These are phyloP conservation scores for Lepidium africanum DNA, from an alignment of 345 rosid genomes.

Conservation along the genomic window DNA sequence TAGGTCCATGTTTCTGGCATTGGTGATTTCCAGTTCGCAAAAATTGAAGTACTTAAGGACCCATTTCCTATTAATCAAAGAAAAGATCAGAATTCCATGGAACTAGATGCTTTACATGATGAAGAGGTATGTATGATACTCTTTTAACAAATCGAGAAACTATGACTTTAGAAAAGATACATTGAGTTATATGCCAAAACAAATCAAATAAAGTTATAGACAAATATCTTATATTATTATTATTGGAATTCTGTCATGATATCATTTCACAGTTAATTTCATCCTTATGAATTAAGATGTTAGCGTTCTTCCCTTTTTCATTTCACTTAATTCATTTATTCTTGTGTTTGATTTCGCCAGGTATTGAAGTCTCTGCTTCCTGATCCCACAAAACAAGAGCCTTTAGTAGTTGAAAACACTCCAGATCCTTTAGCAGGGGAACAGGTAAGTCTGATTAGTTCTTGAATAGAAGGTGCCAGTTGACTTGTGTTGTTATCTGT, in stretches of 20 bases:
- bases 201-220: not conserved
- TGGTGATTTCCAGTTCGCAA: conserved; percentile 80
- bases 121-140: conserved; percentile 52
- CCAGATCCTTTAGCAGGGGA: conserved; percentile 93
- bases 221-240: not conserved
- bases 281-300: not conserved
- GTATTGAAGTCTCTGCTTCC: conserved; percentile 51
- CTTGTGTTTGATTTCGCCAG: conserved; percentile 31
- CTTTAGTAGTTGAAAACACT: conserved; percentile 64
- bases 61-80: conserved; percentile 60
- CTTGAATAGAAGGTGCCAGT: not conserved
- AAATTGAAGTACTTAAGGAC: conserved; percentile 75
- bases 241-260: not conserved
- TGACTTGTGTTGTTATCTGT: conserved; percentile 6
- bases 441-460: conserved; percentile 45
- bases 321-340: not conserved
- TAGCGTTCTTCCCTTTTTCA: not conserved
- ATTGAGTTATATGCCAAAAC: not conserved
- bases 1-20: conserved; percentile 88
- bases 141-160: not conserved
- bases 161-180: not conserved
- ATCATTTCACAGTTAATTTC: not conserved
- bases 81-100: conserved; percentile 64
- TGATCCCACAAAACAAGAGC: conserved; percentile 62
- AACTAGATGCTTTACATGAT: conserved; percentile 45